Evolutionary conservation across 768 basidiomycete genomes (phyloP), one percentile per base, ranked within the genome.

Genomic region (Trametes maxima): DNA sequence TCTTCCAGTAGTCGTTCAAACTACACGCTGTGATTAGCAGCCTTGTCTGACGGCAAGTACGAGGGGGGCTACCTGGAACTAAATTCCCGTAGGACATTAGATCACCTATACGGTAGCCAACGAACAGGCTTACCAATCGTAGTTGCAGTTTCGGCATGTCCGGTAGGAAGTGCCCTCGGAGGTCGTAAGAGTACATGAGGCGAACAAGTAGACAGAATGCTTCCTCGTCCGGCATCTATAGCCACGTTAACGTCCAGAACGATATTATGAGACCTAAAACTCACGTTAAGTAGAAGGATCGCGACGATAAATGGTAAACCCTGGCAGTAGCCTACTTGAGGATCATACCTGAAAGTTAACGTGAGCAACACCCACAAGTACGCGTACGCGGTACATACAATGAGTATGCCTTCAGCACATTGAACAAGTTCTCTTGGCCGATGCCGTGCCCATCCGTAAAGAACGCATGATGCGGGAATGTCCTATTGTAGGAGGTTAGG

Each of bases 211-310:
- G 84, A 65, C 91, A 96, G 74, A 99, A 99, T 0, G 96, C 96
- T 76, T 98, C 96, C 77, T 99, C 97, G 64, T 98, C 97, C 22
- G 97, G 97, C 97, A 99, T 99, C 96, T 98, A 37, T 14, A 37
- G 37, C 1, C 4, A 5, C 12, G 22, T 52, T 13, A 24, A 37
- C n/a, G 10, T 39, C 10, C 12, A 19, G 58, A 45, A 42, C 33
- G 5, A 14, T 22, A 17, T 14, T 45, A 42, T 44, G 43, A 25
- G 43, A 42, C 14, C 12, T 16, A 19, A 48, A 63, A 84, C 77
- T 40, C 50, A 95, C 96, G 70, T 98, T 96, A 47, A 99, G 79
- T 24, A 99, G 76, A 22, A 99, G 76, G 43, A 96, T 90, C 0
- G 97, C 97, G 4, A 94, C 97, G 51, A 99, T 88, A 72, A 99